Conservation (phyloP, 2,329 filamentous ascomycete species). For the Aspergillus texensis region DNA sequence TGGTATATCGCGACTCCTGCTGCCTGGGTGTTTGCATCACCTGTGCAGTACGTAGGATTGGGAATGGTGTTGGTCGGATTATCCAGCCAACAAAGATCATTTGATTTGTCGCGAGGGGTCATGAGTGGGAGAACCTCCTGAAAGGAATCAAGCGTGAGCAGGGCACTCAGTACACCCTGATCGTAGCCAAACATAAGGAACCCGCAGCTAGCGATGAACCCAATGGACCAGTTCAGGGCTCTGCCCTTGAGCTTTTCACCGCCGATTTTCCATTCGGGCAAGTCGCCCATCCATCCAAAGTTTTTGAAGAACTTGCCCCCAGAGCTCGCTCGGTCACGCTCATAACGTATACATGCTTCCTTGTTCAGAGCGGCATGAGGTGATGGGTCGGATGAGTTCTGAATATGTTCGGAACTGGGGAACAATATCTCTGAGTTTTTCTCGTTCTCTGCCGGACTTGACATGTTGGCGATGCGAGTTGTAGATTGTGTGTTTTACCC, state of each 20-base stretch:
- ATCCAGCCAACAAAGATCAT: slow-evolving; percentile 10
- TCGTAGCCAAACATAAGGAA: slow-evolving; percentile 12
- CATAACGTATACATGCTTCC: not conserved
- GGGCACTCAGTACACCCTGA: slow-evolving; percentile 8
- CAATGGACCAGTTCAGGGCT: slow-evolving; percentile 9
- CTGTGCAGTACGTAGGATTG: slow-evolving; percentile 5
- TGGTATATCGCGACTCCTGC: slow-evolving; percentile 10
- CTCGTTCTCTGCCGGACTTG: not conserved
- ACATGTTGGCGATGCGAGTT: not conserved
- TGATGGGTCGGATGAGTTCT: not conserved
- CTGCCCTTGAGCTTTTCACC: slow-evolving; percentile 3
- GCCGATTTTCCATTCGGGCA: slow-evolving; percentile 8
- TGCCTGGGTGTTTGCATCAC: slow-evolving; percentile 11
- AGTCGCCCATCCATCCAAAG: slow-evolving; percentile 9
- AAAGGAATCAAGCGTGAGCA: slow-evolving; percentile 10
- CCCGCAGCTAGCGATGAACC: slow-evolving; percentile 11
- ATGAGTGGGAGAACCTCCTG: slow-evolving; percentile 8
- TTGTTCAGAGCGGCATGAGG: not conserved
- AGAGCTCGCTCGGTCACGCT: not conserved
- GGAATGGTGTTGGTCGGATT: slow-evolving; percentile 1
- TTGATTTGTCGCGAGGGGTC: slow-evolving; percentile 8
- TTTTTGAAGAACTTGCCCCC: not conserved
- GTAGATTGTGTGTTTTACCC: not conserved
- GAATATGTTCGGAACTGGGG: slow-evolving; percentile 1
- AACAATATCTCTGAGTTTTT: not conserved